These are phyloP conservation scores for Cruciata laevipes DNA, from an alignment of 257 asterid genomes.

Conservation along the genomic window DNA sequence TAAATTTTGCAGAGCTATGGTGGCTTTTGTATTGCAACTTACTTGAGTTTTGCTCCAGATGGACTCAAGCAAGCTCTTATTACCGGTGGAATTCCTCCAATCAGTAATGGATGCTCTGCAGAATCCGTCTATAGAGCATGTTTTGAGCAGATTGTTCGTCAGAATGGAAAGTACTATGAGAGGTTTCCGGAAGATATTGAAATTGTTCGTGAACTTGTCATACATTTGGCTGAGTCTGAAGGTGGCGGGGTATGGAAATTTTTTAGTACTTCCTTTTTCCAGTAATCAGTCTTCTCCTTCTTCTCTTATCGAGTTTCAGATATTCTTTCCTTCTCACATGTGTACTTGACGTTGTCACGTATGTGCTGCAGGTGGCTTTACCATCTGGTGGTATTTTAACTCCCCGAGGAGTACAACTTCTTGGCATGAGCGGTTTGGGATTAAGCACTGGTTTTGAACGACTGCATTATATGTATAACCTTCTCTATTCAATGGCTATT, in stretches of 20 bases:
- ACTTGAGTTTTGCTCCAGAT: conserved; percentile 91
- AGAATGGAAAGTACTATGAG: conserved; percentile 69
- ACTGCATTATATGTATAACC: conserved; percentile 81
- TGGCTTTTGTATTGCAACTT: conserved; percentile 90
- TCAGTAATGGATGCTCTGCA: conserved; percentile 73
- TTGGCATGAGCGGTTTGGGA: conserved; percentile 82
- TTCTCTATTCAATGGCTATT: background rate
- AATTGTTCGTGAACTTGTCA: conserved; percentile 57
- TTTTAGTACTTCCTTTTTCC: background rate
- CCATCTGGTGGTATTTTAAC: conserved; percentile 94
- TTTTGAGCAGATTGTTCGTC: conserved; percentile 56
- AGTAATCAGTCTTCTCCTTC: conserved; percentile 6
- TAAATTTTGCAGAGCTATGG: conserved; percentile 76
- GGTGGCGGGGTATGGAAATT: conserved; percentile 71
- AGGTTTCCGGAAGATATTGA: conserved; percentile 82
- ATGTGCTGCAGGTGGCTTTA: conserved; percentile 48
- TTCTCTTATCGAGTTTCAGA: background rate
- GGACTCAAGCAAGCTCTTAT: conserved; percentile 88
- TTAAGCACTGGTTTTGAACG: conserved; percentile 90
- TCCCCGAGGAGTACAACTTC: conserved; percentile 80
- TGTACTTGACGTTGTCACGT: conserved; percentile 12
- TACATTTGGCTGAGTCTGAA: conserved; percentile 62
- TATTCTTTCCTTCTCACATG: background rate
- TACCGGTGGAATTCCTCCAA: conserved; percentile 94
- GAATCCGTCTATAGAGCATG: conserved; percentile 82